A percentile compares a stretch with the other conserved stretches of the same genome.
Evolutionary conservation across 352 stramenopile genomes (phyloP).

Genomic region (Phytophthora fragariaefolia): DNA sequence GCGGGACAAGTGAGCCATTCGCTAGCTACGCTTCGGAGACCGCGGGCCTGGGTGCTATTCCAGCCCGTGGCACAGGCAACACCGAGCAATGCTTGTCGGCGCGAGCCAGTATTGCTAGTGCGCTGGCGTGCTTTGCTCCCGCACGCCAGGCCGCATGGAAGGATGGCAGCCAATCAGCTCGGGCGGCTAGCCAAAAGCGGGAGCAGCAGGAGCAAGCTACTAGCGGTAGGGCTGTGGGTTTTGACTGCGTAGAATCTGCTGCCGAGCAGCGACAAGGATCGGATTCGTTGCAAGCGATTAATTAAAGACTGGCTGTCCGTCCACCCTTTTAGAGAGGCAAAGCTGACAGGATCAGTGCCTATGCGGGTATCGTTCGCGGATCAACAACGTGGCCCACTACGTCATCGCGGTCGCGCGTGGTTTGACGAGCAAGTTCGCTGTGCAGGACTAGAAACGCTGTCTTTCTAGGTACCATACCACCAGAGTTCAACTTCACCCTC

Average conservation of each 20-base stretch:
- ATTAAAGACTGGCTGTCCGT: conserved; percentile 2
- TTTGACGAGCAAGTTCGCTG: not conserved
- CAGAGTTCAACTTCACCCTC: too few species aligned
- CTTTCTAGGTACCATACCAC: too few species aligned
- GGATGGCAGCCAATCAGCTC: conserved; percentile 27
- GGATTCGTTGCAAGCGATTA: conserved; percentile 1
- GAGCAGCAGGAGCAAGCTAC: conserved; percentile 2
- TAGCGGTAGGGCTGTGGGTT: conserved; percentile 15
- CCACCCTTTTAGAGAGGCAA: not conserved
- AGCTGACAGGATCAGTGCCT: not conserved
- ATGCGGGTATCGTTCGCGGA: not conserved
- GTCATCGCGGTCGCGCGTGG: not conserved
- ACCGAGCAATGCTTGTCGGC: conserved; percentile 12
- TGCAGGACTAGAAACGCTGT: too few species aligned
- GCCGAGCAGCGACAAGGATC: conserved; percentile 6
- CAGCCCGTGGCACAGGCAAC: not conserved
- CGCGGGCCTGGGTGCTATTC: not conserved
- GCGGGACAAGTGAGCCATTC: conserved; percentile 20
- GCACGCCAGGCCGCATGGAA: conserved; percentile 22
- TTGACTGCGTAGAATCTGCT: conserved; percentile 10
- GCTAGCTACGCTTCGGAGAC: conserved; percentile 1
- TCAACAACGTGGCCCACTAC: not conserved
- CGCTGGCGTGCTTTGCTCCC: conserved; percentile 17
- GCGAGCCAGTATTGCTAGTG: conserved; percentile 12
- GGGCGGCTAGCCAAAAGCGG: not conserved